A percentile compares a stretch with the other conserved stretches of the same genome.
These are phyloP conservation scores for Neurospora sp. DNA, from an alignment of 495 filamentous ascomycete species.

Conservation along the genomic window DNA sequence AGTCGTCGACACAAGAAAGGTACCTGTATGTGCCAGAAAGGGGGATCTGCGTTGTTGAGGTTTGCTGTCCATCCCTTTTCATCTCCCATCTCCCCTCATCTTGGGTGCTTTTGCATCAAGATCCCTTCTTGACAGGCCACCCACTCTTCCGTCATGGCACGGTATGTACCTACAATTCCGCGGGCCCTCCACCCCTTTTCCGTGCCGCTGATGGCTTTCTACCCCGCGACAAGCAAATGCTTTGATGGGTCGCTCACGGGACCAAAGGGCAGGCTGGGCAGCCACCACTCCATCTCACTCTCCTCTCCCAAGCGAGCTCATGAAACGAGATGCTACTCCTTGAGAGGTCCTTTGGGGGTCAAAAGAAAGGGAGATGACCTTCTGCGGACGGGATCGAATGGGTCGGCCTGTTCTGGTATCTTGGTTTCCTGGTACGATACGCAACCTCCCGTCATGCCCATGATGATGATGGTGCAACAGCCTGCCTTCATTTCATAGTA, in stretches of 20 bases:
- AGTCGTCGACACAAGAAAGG: not conserved
- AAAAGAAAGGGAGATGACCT: not conserved
- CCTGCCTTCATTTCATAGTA: not conserved
- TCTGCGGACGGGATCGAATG: no score
- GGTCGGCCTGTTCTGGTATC: not conserved
- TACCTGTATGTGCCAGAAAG: not conserved
- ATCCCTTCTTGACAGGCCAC: not conserved
- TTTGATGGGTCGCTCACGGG: not conserved
- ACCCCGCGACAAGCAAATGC: not conserved
- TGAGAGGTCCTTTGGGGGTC: not conserved
- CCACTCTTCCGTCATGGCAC: not conserved
- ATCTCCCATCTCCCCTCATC: not conserved
- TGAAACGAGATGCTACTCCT: not conserved
- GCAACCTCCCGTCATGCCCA: not conserved
- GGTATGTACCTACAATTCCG: not conserved
- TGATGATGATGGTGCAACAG: not conserved
- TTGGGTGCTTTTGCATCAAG: not conserved
- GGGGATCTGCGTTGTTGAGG: not conserved
- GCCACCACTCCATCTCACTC: not conserved
- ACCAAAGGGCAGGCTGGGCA: not conserved
- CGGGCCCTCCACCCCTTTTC: not conserved
- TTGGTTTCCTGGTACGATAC: not conserved
- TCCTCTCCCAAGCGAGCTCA: not conserved
- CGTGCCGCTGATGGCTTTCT: not conserved
- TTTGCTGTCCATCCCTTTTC: not conserved